These are phyloP conservation scores for Monosporozyma aquatica DNA, from an alignment of 805 yeast species.

Conservation along the genomic window DNA sequence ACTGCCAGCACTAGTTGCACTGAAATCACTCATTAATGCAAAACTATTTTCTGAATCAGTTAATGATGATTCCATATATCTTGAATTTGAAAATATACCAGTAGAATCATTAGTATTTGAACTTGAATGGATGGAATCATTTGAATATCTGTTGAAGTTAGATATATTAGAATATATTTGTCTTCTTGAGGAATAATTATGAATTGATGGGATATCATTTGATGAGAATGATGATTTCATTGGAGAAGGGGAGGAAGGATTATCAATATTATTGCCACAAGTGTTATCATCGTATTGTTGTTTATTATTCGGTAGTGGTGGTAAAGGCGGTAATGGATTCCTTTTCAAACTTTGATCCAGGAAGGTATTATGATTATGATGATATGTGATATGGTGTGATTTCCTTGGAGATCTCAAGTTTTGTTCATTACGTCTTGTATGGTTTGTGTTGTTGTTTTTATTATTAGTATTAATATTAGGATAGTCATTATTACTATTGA, in stretches of 20 bases:
- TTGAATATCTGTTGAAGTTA: neutral
- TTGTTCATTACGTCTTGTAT: no score
- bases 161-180: neutral
- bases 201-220: conserved; percentile 14
- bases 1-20: conserved; percentile 88
- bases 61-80: conserved; percentile 43
- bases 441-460: no score
- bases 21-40: conserved; percentile 50
- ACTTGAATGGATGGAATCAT: neutral
- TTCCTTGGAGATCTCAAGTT: neutral
- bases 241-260: conserved; percentile 5
- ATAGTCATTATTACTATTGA: no score
- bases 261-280: no score
- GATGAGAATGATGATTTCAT: conserved; percentile 17
- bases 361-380: no score
- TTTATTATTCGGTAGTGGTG: conserved; percentile 25
- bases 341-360: conserved; percentile 3
- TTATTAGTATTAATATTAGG: no score
- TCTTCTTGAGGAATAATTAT: conserved; percentile 1
- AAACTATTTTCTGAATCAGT: conserved; percentile 33
- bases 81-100: conserved; percentile 34
- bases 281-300: no score
- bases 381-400: no score
- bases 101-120: conserved; percentile 7
- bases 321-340: conserved; percentile 21